These are phyloP conservation scores for Metarhizium brunneum DNA, from an alignment of 2,329 filamentous ascomycete genomes.

Conservation along the genomic window DNA sequence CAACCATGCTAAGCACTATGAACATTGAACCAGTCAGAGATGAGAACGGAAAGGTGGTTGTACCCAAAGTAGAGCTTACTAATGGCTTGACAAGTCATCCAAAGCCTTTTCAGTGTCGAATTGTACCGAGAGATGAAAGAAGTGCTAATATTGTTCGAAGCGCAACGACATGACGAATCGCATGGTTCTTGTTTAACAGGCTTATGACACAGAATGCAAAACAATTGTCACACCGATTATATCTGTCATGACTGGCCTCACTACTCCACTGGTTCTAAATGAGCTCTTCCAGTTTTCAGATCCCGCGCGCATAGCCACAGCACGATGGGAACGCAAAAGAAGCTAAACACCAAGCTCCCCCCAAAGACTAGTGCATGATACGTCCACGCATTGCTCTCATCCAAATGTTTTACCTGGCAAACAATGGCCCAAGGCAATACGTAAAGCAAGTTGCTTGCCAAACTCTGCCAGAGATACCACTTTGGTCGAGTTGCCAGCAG, in stretches of 20 bases:
- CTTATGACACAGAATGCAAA: background rate
- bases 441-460: conserved; percentile 58
- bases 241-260: background rate
- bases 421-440: conserved; percentile 64
- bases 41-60: conserved; percentile 23
- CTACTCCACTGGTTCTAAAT: too few species aligned
- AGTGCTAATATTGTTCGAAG: conserved; percentile 6
- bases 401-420: conserved; percentile 38
- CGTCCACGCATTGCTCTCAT: conserved; percentile 50
- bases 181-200: background rate
- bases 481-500: conserved; percentile 53
- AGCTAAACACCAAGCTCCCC: conserved; percentile 58
- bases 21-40: conserved; percentile 22
- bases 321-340: conserved; percentile 44
- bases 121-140: conserved; percentile 14
- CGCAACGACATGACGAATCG: background rate
- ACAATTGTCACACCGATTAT: background rate
- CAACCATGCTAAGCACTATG: conserved; percentile 28
- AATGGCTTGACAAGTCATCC: conserved; percentile 19
- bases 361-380: conserved; percentile 61
- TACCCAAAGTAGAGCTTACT: conserved; percentile 17
- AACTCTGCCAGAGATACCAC: conserved; percentile 61
- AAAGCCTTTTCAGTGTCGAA: conserved; percentile 14
- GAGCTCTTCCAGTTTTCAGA: too few species aligned
- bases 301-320: conserved; percentile 15